A percentile compares a stretch with the other conserved stretches of the same genome.
Conservation (phyloP, 345 rosid genomes). For the Acer yangbiense region DNA sequence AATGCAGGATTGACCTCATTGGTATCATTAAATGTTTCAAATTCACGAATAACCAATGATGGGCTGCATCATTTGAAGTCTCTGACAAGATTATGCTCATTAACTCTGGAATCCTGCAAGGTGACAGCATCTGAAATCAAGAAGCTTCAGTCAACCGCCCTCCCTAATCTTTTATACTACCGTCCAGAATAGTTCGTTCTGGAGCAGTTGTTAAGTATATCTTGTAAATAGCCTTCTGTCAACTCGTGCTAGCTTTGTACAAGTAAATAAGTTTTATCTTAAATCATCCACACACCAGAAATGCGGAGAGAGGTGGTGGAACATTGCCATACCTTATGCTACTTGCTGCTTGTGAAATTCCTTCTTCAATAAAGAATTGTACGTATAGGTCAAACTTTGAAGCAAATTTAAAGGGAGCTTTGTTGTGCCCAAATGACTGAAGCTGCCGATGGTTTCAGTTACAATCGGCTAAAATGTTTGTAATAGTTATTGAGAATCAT, state of each 20-base stretch:
- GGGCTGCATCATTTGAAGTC: conserved; percentile 53
- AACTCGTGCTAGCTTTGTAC: not conserved
- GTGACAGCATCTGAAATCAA: conserved; percentile 51
- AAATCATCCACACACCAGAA: not conserved
- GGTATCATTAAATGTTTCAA: conserved; percentile 52
- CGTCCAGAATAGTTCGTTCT: conserved; percentile 41
- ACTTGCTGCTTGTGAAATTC: not conserved
- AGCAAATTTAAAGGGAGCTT: not conserved
- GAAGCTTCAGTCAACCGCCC: conserved; percentile 50
- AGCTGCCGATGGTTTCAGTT: not conserved
- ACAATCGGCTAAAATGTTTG: not conserved
- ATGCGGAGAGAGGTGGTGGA: not conserved
- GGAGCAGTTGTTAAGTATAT: not conserved
- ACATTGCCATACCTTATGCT: not conserved
- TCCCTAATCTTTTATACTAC: conserved; percentile 51
- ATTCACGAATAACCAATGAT: conserved; percentile 47
- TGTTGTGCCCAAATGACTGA: not conserved
- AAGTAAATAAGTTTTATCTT: not conserved
- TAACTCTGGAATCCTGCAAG: conserved; percentile 55
- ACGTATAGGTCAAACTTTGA: not conserved
- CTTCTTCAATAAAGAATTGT: not conserved
- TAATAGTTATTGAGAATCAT: not conserved
- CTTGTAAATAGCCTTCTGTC: conserved; percentile 16
- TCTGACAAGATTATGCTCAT: conserved; percentile 46
- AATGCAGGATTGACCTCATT: conserved; percentile 54